Conservation (phyloP, 2,329 filamentous ascomycete genomes). For the Venturia oleaginea region DNA sequence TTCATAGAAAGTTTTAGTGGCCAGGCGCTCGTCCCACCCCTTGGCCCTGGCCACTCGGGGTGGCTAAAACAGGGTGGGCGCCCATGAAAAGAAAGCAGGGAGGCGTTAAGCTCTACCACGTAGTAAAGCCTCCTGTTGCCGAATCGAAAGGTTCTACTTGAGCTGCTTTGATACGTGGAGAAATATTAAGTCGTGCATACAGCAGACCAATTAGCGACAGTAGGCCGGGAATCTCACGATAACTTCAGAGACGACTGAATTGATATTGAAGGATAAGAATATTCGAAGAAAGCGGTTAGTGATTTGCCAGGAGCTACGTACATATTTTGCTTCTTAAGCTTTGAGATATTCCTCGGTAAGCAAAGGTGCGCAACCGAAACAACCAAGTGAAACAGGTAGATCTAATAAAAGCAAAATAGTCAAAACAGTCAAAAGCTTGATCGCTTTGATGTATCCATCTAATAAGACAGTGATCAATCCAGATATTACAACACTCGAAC, state of each 20-base stretch:
- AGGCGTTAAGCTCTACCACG: too few species aligned
- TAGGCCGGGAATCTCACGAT: neutral
- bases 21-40: neutral
- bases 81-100: neutral
- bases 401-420: neutral
- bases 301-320: neutral
- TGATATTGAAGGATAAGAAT: too few species aligned
- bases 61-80: neutral
- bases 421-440: neutral
- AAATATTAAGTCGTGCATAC: neutral
- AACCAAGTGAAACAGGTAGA: neutral
- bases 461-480: neutral
- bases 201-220: neutral
- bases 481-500: neutral
- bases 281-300: too few species aligned
- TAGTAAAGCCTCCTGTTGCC: neutral
- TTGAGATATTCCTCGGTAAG: neutral
- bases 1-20: neutral
- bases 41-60: neutral
- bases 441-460: neutral
- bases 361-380: too few species aligned
- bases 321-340: neutral
- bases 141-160: neutral
- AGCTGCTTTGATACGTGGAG: neutral
- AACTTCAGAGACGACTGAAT: too few species aligned